Base-by-base conservation (phyloP, 768 basidiomycete species). In the Pleurotus cornucopiae region DNA sequence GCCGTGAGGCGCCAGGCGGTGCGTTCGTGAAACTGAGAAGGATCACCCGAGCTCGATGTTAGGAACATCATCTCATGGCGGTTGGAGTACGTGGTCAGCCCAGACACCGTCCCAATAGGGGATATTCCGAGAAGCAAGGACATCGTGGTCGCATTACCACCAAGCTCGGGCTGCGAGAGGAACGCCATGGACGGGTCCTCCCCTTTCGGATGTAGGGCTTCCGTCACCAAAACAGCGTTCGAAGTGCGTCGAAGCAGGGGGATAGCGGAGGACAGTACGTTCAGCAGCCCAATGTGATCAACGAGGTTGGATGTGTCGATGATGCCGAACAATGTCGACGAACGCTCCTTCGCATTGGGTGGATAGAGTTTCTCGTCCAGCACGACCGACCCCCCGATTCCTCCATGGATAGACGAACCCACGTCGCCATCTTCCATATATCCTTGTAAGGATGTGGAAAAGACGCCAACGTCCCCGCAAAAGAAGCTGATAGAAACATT, bases 221-320 rank as follows among this genome's bases (percentile, higher is more conserved):
- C 72, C 3, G 73, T 72, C 55, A 72, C 70, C 2, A 76, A 54
- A 5, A 69, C 66, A 18, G 63, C 44, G 5, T 67, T 66, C 0
- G 64, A 49, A 4, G 39, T 25, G 16, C 30, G 60, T 25, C 49
- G 44, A 16, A 75, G 63, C 7, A 75, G 47, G 14, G 74, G 74
- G 6, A 64, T 49, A 0, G 68, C 53, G 1, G 66, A 53, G 39
- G 71, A 60, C 18, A 77, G 62, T 43, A 75, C 58, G 58, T 76
- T 76, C n/a, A 76, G 57, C 12, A 75, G 57, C 1, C 73, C 76
- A 13, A 76, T 54, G 52, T 72, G 68, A 53, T 76, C 76, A 34
- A 57, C 58, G 6, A 77, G 60, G 58, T 76, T 76, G 6, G 75
- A 76, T 2, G 76, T 73, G 23, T 77, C 73, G 44, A 76, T 71